phyloP scores from a whole-genome alignment of 2,329 filamentous ascomycete species.

The Truncatella angustata region DNA sequence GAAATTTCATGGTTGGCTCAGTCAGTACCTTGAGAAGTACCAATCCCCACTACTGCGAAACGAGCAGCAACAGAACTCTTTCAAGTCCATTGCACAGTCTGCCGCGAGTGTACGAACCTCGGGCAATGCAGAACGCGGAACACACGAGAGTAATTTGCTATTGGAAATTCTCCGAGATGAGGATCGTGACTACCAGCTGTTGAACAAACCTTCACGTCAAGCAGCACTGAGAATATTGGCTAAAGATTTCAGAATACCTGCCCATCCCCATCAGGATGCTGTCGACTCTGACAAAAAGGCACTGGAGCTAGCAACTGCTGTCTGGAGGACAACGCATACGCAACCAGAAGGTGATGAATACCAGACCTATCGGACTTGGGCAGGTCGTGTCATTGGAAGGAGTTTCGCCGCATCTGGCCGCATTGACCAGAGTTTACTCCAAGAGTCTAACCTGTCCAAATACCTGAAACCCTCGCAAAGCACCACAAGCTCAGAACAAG shows the following conservation, averaged over 20 bases:
- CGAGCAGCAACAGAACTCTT: conserved; percentile 51
- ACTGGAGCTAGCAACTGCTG: conserved; percentile 57
- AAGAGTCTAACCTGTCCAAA: conserved; percentile 55
- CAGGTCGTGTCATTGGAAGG: conserved; percentile 78
- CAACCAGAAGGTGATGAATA: conserved; percentile 65
- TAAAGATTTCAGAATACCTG: conserved; percentile 66
- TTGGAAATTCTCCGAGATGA: conserved; percentile 78
- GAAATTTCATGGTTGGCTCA: conserved; percentile 77
- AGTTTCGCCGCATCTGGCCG: conserved; percentile 76
- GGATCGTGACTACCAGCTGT: conserved; percentile 56
- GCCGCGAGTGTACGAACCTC: conserved; percentile 65
- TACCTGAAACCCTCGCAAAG: conserved; percentile 47
- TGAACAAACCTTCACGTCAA: conserved; percentile 68
- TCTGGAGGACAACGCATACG: conserved; percentile 76
- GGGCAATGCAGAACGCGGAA: conserved; percentile 67
- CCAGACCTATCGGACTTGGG: conserved; percentile 77
- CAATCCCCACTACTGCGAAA: conserved; percentile 51
- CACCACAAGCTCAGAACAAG: conserved; percentile 59
- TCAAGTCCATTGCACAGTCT: conserved; percentile 65
- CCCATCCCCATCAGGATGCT: conserved; percentile 60
- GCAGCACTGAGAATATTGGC: conserved; percentile 73
- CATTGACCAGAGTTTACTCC: conserved; percentile 58
- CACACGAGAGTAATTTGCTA: conserved; percentile 76
- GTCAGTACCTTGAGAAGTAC: conserved; percentile 64
- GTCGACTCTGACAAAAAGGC: conserved; percentile 67